A percentile compares a stretch with the other conserved stretches of the same genome.
phyloP scores from a whole-genome alignment of 163 green algal genomes.

The Coccomyxa subellipsoidea region DNA sequence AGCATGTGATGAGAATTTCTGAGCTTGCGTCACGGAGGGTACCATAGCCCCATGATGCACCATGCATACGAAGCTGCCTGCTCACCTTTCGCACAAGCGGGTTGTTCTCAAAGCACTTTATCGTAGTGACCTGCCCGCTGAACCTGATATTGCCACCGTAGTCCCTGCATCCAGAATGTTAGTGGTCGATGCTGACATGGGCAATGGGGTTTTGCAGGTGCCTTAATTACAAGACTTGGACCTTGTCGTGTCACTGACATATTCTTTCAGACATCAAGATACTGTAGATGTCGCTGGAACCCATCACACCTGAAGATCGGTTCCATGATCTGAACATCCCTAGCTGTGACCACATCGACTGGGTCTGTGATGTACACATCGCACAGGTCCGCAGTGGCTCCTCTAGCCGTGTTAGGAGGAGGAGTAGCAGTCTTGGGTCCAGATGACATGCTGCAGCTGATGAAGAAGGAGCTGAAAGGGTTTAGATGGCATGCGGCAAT shows the following conservation, averaged over 20 bases:
- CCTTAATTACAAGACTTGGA: too few species aligned
- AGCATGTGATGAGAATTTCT: too few species aligned
- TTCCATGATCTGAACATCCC: conserved; percentile 67
- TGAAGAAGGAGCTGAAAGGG: background rate
- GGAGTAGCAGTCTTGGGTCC: conserved; percentile 37
- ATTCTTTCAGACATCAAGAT: too few species aligned
- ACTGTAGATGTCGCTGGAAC: too few species aligned
- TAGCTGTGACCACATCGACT: conserved; percentile 63
- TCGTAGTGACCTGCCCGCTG: conserved; percentile 64
- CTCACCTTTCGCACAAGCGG: conserved; percentile 70
- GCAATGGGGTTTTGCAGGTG: too few species aligned
- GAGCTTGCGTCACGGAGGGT: background rate
- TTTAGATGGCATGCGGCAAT: background rate
- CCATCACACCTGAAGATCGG: conserved; percentile 55
- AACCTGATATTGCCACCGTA: conserved; percentile 72
- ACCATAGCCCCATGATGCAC: conserved; percentile 15
- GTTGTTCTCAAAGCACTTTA: conserved; percentile 90
- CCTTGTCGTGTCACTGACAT: too few species aligned
- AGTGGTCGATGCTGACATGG: too few species aligned
- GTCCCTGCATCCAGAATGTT: conserved; percentile 44
- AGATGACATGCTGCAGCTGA: background rate
- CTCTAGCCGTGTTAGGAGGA: conserved; percentile 50
- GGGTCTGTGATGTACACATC: conserved; percentile 79
- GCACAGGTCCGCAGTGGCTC: conserved; percentile 77
- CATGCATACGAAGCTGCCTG: background rate